Base-by-base conservation (phyloP, 139 green algal species). In the Coelastrella sp. region DNA sequence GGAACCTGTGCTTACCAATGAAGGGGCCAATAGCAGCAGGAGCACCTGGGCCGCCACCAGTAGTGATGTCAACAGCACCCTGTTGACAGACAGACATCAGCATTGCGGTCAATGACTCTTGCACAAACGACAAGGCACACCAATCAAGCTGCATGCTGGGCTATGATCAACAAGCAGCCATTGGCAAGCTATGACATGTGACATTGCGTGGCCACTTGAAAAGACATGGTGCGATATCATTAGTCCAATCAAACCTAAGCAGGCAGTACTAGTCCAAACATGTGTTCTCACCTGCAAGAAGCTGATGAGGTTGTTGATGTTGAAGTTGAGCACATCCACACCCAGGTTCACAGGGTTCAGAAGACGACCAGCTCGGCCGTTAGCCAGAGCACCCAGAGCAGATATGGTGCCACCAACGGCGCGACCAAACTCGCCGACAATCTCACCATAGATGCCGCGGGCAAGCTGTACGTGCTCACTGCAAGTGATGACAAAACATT, bases 361-460 rank as follows among this genome's bases (percentile, higher is more conserved):
- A 8, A 53, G 43, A 19, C 21, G 27, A 9, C 8, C 41, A 19
- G 38, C 60, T n/a, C n/a, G n/a, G 32, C 41, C 11, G 11, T 21
- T 27, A 23, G 62, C 27, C 8, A 84, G 78, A 7, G 78, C 66
- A 15, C 50, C 40, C 1, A 64, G 32, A 9, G 62, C 78, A 23
- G 35, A 38, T 23, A 84, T 11, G 32, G 40, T 66, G 15, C 30
- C 48, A 53, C 78, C 78, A 5, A 84, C 78, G 9, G 40, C 15
- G 30, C 78, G 78, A 60, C 78, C 78, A 84, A 84, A 84, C 78
- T 84, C 78, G 13, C 60, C 62, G 21, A 75, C 4, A 11, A 84
- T 60, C 53, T 74, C n/a, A 21, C n/a, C 30, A 41, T 76, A 74
- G 7, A 84, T 50, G 13, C 30, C 53, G 43, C 78, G 48, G 4